Percentiles rank a stretch among this genome's conserved stretches.
Evolutionary conservation across 192 early-diverging fungal genomes (phyloP).

Genomic region (Dispira simplex): DNA sequence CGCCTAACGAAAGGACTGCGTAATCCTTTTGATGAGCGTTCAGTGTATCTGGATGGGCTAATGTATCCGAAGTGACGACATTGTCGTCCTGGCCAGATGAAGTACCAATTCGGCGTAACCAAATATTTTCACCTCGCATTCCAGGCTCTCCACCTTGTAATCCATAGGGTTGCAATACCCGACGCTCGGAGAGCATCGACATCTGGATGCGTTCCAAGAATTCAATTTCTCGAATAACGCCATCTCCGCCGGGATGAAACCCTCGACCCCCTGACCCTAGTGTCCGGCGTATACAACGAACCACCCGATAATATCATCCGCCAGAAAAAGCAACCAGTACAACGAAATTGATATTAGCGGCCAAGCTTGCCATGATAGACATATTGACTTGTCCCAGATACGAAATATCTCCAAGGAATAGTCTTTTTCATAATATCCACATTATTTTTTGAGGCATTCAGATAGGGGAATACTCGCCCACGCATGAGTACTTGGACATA

Average conservation of each 20-base stretch:
- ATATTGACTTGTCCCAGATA: too few species aligned
- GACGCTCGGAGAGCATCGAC: conserved; percentile 81
- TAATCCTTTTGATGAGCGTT: conserved; percentile 9
- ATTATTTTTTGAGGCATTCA: too few species aligned
- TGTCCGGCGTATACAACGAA: too few species aligned
- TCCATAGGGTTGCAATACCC: conserved; percentile 82
- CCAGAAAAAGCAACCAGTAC: too few species aligned
- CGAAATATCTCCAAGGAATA: too few species aligned
- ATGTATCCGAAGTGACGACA: background rate
- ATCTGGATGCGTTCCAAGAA: conserved; percentile 77
- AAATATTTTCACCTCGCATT: conserved; percentile 53
- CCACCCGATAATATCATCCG: too few species aligned
- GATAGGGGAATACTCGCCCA: too few species aligned
- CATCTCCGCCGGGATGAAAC: conserved; percentile 64
- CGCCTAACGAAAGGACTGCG: conserved; percentile 52
- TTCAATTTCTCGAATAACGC: conserved; percentile 87
- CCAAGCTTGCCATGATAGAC: too few species aligned
- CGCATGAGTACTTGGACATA: too few species aligned
- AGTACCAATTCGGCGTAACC: conserved; percentile 41
- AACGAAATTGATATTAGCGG: too few species aligned
- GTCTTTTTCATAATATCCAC: too few species aligned
- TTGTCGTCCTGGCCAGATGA: conserved; percentile 17
- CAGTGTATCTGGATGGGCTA: conserved; percentile 1
- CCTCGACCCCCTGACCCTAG: conserved; percentile 66
- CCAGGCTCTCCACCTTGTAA: conserved; percentile 65